Base-by-base conservation (phyloP, 495 filamentous ascomycete genomes). In the Niebla homalea region DNA sequence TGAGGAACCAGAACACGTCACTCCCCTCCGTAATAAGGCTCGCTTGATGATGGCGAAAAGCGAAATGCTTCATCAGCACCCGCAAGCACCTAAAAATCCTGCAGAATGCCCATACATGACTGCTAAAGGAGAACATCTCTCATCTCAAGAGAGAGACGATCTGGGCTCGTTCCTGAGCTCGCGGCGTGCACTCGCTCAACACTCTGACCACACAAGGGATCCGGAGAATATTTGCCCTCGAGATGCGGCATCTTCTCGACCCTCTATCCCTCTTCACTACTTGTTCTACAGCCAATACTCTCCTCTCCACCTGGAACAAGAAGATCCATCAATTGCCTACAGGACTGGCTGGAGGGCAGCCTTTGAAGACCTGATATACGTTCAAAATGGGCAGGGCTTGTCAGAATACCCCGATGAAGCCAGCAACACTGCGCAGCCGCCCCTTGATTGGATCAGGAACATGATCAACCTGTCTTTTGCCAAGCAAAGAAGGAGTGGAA, bases 331-430 rank as follows among this genome's bases (percentile, higher is more conserved):
- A 41, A 55, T 56, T 11, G 53, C 61, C 14, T 53, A 56, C n/a
- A 49, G 45, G 41, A 35, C 37, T 5, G 43, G 62, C 26, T 79
- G 74, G 74, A 66, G 72, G 15, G 67, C 71, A 44, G 76, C 76
- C 0, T 78, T 78, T 49, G 75, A 78, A 52, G 76, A 79, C 59
- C 63, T 79, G 10, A 46, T 79, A 10, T 62, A 64, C 21, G 60
- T 76, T 2, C 63, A 73, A 35, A 73, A 71, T 43, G 75, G 70
- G 42, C 67, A 70, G 50, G 60, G 64, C 5, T 65, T 76, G 64
- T 25, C 43, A 22, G 18, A 19, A 29, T 8, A 50, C 2, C 48
- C 48, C 10, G 29, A 15, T 22, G 15, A 48, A 36, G 32, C 45
- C 14, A 15, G 12, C n/a, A 29, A 36, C 16, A 7, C 4, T 29